These are phyloP conservation scores for Azolla pinnata DNA, from an alignment of 75 land plant genomes.

Conservation along the genomic window DNA sequence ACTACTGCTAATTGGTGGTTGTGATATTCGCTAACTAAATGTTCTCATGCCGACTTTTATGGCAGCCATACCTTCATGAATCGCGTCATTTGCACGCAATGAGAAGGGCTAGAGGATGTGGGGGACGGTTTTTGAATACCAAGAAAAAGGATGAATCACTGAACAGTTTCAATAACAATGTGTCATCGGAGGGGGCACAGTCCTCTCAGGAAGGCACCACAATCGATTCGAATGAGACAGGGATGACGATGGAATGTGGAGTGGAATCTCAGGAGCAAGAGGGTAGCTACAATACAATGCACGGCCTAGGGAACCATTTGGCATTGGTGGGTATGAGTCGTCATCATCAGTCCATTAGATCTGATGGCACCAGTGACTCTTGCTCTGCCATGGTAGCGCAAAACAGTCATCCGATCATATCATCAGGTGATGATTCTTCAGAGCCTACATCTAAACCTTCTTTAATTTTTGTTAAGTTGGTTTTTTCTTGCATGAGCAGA, in stretches of 20 bases:
- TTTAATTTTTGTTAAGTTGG: neutral
- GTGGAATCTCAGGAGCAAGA: neutral
- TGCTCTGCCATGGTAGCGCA: neutral
- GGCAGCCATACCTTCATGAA: slow-evolving; percentile 64
- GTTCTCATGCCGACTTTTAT: neutral
- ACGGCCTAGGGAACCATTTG: neutral
- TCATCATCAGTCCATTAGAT: no score
- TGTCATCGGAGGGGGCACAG: slow-evolving; percentile 1
- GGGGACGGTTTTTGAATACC: slow-evolving; percentile 58
- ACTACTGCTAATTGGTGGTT: no score
- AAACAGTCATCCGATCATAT: slow-evolving; percentile 1
- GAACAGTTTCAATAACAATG: neutral
- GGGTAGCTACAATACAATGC: neutral
- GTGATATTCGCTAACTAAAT: no score
- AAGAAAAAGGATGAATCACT: slow-evolving; percentile 25
- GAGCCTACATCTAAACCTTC: neutral
- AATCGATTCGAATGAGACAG: neutral
- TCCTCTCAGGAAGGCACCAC: slow-evolving; percentile 5
- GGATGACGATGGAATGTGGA: neutral
- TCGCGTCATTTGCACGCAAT: slow-evolving; percentile 60
- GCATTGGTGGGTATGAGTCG: slow-evolving; percentile 2
- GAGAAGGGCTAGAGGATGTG: slow-evolving; percentile 51
- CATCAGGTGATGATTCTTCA: neutral
- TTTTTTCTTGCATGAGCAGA: neutral
- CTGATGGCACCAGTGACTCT: neutral